Evolutionary conservation across 345 rosid species (phyloP).

Genomic region (Hibiscus tridactylites): DNA sequence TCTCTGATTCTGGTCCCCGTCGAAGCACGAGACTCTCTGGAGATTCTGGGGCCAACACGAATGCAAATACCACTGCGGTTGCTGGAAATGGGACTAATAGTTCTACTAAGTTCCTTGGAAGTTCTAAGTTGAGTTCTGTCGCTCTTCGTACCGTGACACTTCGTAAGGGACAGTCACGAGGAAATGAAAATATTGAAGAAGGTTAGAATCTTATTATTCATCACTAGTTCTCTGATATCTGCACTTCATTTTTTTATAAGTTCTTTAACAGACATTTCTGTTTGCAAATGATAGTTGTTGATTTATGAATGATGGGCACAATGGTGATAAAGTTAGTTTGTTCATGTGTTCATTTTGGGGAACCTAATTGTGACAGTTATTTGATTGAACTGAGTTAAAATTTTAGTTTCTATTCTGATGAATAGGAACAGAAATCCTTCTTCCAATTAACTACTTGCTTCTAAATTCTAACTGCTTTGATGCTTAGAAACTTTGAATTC

Average conservation of each 20-base stretch:
- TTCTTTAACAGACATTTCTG: background rate
- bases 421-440: background rate
- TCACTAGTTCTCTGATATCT: background rate
- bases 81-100: slow-evolving; percentile 67
- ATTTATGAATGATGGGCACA: background rate
- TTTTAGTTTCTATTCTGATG: background rate
- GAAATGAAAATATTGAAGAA: slow-evolving; percentile 83
- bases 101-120: slow-evolving; percentile 64
- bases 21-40: slow-evolving; percentile 76
- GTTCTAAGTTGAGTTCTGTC: slow-evolving; percentile 66
- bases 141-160: slow-evolving; percentile 76
- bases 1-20: slow-evolving; percentile 92
- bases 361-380: background rate
- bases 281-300: background rate
- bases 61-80: slow-evolving; percentile 35
- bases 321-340: background rate
- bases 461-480: slow-evolving; percentile 7
- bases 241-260: background rate
- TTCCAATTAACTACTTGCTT: background rate
- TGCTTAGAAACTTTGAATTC: slow-evolving; percentile 10
- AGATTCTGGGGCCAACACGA: slow-evolving; percentile 55
- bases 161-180: slow-evolving; percentile 86
- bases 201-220: slow-evolving; percentile 37
- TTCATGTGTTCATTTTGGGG: no score
- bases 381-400: background rate